These are phyloP conservation scores for Metschnikowia proteae DNA, from an alignment of 805 yeast genomes.

Conservation along the genomic window DNA sequence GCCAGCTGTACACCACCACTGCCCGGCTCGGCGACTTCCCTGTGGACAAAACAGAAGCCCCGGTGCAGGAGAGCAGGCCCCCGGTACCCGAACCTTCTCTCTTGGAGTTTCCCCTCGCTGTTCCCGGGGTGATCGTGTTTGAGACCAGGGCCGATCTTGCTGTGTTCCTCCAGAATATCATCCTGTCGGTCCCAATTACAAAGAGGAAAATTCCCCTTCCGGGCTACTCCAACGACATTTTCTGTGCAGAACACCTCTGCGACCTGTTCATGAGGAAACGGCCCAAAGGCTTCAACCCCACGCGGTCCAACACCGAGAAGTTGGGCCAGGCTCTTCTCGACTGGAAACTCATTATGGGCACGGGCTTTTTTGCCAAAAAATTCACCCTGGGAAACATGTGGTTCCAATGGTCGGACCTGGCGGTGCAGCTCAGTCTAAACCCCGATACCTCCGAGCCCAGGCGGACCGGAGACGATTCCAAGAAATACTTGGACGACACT, in stretches of 20 bases:
- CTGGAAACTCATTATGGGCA: slow-evolving; percentile 28
- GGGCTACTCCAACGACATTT: slow-evolving; percentile 37
- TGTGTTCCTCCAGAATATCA: slow-evolving; percentile 22
- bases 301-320: slow-evolving; percentile 34
- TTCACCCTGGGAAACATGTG: slow-evolving; percentile 42
- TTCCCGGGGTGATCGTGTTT: slow-evolving; percentile 27
- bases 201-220: slow-evolving; percentile 38
- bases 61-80: neutral
- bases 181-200: slow-evolving; percentile 22
- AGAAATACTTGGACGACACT: slow-evolving; percentile 11
- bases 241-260: slow-evolving; percentile 38
- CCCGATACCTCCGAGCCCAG: neutral
- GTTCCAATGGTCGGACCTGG: slow-evolving; percentile 42
- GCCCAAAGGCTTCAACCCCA: slow-evolving; percentile 33
- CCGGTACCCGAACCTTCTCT: neutral
- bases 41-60: neutral
- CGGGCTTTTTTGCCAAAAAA: slow-evolving; percentile 32
- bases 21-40: slow-evolving; percentile 31
- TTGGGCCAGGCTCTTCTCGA: slow-evolving; percentile 40
- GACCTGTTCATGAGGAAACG: slow-evolving; percentile 23
- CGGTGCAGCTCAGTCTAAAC: slow-evolving; percentile 15
- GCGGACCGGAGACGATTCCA: neutral
- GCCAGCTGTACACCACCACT: slow-evolving; percentile 28
- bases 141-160: slow-evolving; percentile 19
- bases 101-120: slow-evolving; percentile 29